A percentile compares a stretch with the other conserved stretches of the same genome.
Conservation (phyloP, 1,139 yeast species). For the Yamadazyma membranifaciens region DNA sequence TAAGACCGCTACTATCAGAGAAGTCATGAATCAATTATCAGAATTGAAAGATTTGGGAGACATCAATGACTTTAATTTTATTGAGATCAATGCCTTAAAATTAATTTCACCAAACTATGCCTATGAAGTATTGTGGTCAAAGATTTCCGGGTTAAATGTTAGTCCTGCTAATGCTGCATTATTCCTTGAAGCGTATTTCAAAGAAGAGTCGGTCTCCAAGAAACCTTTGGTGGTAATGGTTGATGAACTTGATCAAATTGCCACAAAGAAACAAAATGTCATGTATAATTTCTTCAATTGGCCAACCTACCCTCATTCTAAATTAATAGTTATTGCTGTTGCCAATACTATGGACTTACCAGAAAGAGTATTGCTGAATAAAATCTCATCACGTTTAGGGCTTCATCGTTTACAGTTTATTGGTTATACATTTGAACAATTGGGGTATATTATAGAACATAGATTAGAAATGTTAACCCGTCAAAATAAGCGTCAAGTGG, state of each 20-base stretch:
- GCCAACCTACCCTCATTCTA: constrained; percentile 84
- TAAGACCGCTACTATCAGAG: constrained; percentile 89
- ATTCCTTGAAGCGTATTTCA: constrained; percentile 39
- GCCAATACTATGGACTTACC: constrained; percentile 98
- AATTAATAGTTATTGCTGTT: constrained; percentile 83
- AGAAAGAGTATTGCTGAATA: constrained; percentile 81
- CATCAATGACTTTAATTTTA: constrained; percentile 60
- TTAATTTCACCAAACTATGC: constrained; percentile 82
- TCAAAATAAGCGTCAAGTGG: constrained; percentile 34
- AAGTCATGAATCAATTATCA: constrained; percentile 70
- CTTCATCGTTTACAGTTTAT: constrained; percentile 82
- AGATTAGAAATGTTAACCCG: constrained; percentile 59
- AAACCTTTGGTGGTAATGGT: constrained; percentile 72
- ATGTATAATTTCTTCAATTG: constrained; percentile 97
- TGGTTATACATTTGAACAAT: constrained; percentile 81
- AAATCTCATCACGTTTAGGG: constrained; percentile 89
- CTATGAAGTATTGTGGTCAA: constrained; percentile 80
- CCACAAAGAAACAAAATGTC: constrained; percentile 79
- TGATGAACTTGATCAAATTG: constrained; percentile 93
- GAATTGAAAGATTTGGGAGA: constrained; percentile 45
- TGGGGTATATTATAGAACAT: constrained; percentile 70
- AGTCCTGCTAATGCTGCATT: constrained; percentile 61
- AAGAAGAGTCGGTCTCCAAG: constrained; percentile 23
- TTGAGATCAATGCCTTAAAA: constrained; percentile 91
- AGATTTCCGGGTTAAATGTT: constrained; percentile 60